These are phyloP conservation scores for Euphorbia lathyris DNA, from an alignment of 345 rosid genomes.

Conservation along the genomic window DNA sequence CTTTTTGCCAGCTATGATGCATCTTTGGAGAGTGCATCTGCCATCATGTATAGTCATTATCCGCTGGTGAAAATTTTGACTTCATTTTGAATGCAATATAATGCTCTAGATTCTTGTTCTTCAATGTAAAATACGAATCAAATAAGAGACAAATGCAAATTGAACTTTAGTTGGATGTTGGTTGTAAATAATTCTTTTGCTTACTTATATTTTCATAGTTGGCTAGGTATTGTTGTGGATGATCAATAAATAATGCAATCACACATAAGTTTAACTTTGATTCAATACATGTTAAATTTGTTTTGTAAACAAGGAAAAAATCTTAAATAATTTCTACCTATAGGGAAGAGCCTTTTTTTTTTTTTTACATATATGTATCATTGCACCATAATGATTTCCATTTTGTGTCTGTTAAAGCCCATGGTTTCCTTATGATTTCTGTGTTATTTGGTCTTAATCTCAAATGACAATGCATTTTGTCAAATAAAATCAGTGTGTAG, in stretches of 20 bases:
- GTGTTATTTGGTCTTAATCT: no score
- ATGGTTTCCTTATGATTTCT: no score
- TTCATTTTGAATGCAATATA: no score
- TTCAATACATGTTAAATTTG: no score
- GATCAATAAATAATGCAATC: not conserved
- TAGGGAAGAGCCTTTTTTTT: no score
- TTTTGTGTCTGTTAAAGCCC: no score
- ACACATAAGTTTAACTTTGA: no score
- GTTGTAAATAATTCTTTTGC: not conserved
- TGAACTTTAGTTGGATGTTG: not conserved
- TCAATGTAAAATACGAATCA: not conserved
- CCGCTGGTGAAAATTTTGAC: not conserved
- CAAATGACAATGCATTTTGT: not conserved
- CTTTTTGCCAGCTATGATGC: not conserved
- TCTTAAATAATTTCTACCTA: no score
- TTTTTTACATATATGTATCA: no score
- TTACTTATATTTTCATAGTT: not conserved
- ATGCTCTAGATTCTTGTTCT: not conserved
- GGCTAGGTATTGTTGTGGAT: not conserved
- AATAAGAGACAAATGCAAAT: not conserved
- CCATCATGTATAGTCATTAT: not conserved
- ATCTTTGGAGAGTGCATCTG: not conserved
- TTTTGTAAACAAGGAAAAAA: no score
- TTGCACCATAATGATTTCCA: no score
- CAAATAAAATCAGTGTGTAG: no score